A percentile compares a stretch with the other conserved stretches of the same genome.
Conservation (phyloP, 768 basidiomycete genomes). For the Trametes gibbosa region DNA sequence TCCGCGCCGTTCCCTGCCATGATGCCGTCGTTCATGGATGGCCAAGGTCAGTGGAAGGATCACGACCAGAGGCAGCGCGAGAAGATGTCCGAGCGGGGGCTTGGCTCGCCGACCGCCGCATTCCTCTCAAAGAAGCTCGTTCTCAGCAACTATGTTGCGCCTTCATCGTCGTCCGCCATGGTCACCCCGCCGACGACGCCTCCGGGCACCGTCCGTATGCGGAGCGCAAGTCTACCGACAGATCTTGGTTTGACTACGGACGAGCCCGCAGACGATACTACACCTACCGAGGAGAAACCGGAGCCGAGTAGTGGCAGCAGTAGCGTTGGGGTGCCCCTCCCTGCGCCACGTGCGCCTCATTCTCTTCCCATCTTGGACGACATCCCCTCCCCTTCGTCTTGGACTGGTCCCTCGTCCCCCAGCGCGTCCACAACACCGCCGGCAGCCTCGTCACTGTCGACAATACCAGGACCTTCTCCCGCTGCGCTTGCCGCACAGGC, state of each 20-base stretch:
- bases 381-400: not conserved
- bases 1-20: conserved; percentile 12
- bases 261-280: conserved; percentile 1
- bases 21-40: conserved; percentile 2
- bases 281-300: not conserved
- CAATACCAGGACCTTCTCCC: conserved; percentile 15
- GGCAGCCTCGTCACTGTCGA: conserved; percentile 7
- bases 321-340: not conserved
- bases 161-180: conserved; percentile 23
- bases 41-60: conserved; percentile 7
- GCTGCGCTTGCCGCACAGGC: conserved; percentile 13
- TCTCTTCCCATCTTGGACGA: not conserved
- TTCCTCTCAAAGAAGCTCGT: conserved; percentile 35
- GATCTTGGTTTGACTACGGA: conserved; percentile 14
- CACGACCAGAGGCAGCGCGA: conserved; percentile 8
- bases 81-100: conserved; percentile 3
- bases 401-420: conserved; percentile 3
- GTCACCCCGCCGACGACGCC: conserved; percentile 30
- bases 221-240: conserved; percentile 19
- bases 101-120: conserved; percentile 15
- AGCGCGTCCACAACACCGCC: conserved; percentile 9
- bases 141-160: conserved; percentile 51
- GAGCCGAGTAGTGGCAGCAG: not conserved
- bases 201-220: conserved; percentile 16
- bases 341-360: not conserved